These are phyloP conservation scores for Priceomyces castillae DNA, from an alignment of 805 yeast genomes.

Conservation along the genomic window DNA sequence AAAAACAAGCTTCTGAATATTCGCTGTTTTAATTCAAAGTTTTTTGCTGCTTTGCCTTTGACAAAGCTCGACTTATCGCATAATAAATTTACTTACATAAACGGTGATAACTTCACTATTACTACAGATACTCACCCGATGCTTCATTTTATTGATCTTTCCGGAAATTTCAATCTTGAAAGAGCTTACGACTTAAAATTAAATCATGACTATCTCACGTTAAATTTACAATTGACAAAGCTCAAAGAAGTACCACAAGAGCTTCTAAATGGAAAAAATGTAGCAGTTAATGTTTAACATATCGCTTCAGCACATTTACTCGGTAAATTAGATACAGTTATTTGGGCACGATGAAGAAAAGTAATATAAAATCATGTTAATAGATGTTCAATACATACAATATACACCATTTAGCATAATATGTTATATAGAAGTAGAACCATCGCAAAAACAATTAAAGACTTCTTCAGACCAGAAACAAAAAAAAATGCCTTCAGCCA, in stretches of 20 bases:
- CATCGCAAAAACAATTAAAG: too few relatives aligned
- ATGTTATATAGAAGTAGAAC: too few relatives aligned
- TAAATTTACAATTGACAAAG: constrained; percentile 1
- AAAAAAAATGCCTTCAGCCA: constrained; percentile 10
- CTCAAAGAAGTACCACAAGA: background rate
- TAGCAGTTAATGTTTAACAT: background rate
- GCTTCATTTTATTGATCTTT: background rate
- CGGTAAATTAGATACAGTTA: too few relatives aligned
- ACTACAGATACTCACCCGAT: background rate
- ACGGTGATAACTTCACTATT: constrained; percentile 9
- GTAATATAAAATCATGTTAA: too few relatives aligned
- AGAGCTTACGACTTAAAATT: constrained; percentile 3
- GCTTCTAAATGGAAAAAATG: background rate
- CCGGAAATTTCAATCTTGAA: constrained; percentile 1
- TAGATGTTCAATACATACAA: too few relatives aligned
- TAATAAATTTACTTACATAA: constrained; percentile 10
- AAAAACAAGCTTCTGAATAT: constrained; percentile 10
- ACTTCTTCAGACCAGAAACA: too few relatives aligned
- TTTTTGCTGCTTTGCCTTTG: constrained; percentile 8
- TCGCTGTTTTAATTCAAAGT: constrained; percentile 6
- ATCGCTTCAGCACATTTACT: too few relatives aligned
- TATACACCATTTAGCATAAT: too few relatives aligned
- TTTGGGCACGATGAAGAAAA: too few relatives aligned
- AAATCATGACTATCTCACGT: constrained; percentile 1
- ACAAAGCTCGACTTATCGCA: constrained; percentile 9